Evolutionary conservation across 2,329 filamentous ascomycete species (phyloP), one percentile per base, ranked within the genome.

Genomic region (Neopestalotiopsis sp.): DNA sequence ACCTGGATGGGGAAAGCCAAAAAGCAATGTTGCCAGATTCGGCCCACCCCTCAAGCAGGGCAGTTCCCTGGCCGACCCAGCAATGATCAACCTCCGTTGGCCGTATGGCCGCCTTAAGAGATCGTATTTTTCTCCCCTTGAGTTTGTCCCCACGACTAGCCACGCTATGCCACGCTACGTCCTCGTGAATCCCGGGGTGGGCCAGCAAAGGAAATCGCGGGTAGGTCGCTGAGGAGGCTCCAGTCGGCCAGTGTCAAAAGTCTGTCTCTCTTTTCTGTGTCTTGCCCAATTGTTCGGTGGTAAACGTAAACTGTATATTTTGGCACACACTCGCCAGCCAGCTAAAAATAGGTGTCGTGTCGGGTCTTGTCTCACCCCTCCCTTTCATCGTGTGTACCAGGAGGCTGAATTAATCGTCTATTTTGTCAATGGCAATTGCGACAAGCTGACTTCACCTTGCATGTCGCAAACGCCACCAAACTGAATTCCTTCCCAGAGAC

Each of bases 51-150:
- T 28, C 17, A 52, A 66, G 12, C 30, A 45, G 45, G 64, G 42
- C 30, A 66, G 17, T 17, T 34, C 40, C 64, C 52, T 66, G 64
- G 49, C 52, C 64, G 64, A 57, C 64, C 70, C 24, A 67, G 70
- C 24, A 66, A 73, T 28, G 70, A 73, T 66, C 49, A 17, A 49
- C 45, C 13, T 17, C 64, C 24, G 13, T 52, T 52, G n/a, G 17
- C 6, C 45, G 17, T 52, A 17, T 52, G 45, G 45, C 45, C 45
- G 45, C 45, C 45, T 52, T 52, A n/a, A 52, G 45, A 45, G 42
- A 58, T 58, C 64, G 64, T 57, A 57, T 56, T 65, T 30, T 13
- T 62, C 30, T 49, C 28, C 14, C 45, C 24, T 28, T n/a, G 34
- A 38, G 34, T 38, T 38, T 38, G 34, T 38, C 34, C 34, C 34